Conservation (phyloP, 2,329 filamentous ascomycete genomes). For the Calonectria hawksworthii region DNA sequence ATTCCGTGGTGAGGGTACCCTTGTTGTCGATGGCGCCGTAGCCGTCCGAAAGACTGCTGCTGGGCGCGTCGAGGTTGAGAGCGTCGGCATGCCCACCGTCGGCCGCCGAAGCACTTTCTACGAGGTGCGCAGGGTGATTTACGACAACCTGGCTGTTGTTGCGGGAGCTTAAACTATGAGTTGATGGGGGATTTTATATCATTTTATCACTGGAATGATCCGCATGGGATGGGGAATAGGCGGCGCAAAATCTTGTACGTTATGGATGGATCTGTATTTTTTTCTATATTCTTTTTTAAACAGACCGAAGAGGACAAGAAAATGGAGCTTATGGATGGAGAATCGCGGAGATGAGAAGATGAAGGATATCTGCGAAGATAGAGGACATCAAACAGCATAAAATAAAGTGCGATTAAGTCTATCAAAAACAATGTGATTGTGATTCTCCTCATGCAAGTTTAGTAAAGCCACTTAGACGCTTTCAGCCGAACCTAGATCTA, state of each 20-base stretch:
- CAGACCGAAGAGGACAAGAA: slow-evolving; percentile 17
- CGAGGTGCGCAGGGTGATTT: slow-evolving; percentile 91
- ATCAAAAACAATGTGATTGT: too few species aligned
- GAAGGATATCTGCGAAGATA: not conserved
- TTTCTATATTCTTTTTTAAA: not conserved
- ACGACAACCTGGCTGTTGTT: slow-evolving; percentile 93
- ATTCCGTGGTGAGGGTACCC: slow-evolving; percentile 91
- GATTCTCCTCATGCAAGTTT: too few species aligned
- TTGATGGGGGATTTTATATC: not conserved
- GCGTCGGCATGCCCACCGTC: slow-evolving; percentile 65
- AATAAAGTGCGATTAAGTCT: not conserved
- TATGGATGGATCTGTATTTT: slow-evolving; percentile 21
- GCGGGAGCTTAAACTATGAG: slow-evolving; percentile 69
- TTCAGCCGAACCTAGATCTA: too few species aligned
- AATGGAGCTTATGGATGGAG: slow-evolving; percentile 25
- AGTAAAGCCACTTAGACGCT: too few species aligned
- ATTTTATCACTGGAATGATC: slow-evolving; percentile 6
- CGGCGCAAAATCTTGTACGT: slow-evolving; percentile 24
- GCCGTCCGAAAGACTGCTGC: slow-evolving; percentile 89
- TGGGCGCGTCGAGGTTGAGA: slow-evolving; percentile 91
- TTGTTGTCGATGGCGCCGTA: slow-evolving; percentile 90
- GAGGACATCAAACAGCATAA: not conserved
- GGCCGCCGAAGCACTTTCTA: slow-evolving; percentile 78
- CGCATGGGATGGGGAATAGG: slow-evolving; percentile 1
- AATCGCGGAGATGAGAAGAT: not conserved